A percentile compares a stretch with the other conserved stretches of the same genome.
These are phyloP conservation scores for Coemansia sp. DNA, from an alignment of 192 early-diverging fungal genomes.

Conservation along the genomic window DNA sequence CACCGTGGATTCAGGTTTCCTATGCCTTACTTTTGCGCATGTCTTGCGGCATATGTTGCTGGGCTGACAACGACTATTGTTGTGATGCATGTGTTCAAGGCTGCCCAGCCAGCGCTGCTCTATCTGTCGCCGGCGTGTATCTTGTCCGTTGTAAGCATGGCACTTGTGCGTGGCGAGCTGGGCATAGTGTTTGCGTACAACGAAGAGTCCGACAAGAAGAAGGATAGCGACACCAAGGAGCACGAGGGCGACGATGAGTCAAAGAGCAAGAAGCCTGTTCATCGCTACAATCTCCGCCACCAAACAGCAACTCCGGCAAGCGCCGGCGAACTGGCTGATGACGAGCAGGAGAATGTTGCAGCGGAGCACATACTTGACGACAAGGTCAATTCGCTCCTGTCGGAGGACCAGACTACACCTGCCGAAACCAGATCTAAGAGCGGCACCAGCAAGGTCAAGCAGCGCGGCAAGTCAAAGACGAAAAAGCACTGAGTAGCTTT, in stretches of 20 bases:
- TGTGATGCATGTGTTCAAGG: conserved; percentile 95
- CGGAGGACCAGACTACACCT: conserved; percentile 6
- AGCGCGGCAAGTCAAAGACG: conserved; percentile 14
- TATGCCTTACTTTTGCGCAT: conserved; percentile 87
- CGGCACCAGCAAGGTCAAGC: not conserved
- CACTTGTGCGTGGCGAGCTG: conserved; percentile 66
- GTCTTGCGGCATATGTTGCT: conserved; percentile 74
- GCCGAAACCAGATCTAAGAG: conserved; percentile 6
- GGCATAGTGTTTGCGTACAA: conserved; percentile 64
- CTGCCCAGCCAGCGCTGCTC: conserved; percentile 94
- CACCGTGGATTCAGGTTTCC: conserved; percentile 60
- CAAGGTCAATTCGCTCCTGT: conserved; percentile 18
- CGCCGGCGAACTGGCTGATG: conserved; percentile 45
- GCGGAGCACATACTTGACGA: conserved; percentile 23
- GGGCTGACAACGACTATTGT: conserved; percentile 87
- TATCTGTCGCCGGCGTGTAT: conserved; percentile 98
- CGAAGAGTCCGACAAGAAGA: conserved; percentile 55
- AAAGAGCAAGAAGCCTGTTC: not conserved
- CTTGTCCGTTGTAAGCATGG: conserved; percentile 72
- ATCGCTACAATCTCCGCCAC: conserved; percentile 42
- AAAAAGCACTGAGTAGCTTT: conserved; percentile 9
- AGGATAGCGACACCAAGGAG: conserved; percentile 27
- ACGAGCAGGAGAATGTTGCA: conserved; percentile 39
- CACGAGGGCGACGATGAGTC: conserved; percentile 21
- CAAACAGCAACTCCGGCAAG: conserved; percentile 24